Conservation (phyloP, 2,329 filamentous ascomycete genomes). For the Alternaria sp. region DNA sequence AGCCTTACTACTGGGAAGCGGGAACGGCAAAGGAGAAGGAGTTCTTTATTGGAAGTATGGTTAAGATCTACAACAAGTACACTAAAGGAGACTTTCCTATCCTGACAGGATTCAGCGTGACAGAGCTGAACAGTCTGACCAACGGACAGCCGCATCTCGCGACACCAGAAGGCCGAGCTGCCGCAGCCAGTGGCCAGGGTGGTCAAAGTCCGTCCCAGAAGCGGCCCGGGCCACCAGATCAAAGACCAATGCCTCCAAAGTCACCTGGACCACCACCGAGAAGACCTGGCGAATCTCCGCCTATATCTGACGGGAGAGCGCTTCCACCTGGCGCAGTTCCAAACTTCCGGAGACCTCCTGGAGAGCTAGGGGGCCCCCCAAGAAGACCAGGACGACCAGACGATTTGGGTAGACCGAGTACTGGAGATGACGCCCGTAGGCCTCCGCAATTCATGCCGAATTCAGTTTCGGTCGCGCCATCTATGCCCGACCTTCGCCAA, state of each 20-base stretch:
- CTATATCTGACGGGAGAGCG: slow-evolving; percentile 16
- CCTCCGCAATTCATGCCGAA: slow-evolving; percentile 30
- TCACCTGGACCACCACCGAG: slow-evolving; percentile 29
- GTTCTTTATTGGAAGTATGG: slow-evolving; percentile 94
- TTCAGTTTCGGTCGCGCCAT: slow-evolving; percentile 29
- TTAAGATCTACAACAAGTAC: slow-evolving; percentile 97
- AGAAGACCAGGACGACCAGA: slow-evolving; percentile 30
- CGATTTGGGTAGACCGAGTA: slow-evolving; percentile 34
- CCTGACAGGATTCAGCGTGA: slow-evolving; percentile 80
- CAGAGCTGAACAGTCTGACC: slow-evolving; percentile 77
- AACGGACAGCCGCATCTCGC: slow-evolving; percentile 54
- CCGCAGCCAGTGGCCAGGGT: slow-evolving; percentile 11
- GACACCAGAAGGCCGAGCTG: slow-evolving; percentile 35
- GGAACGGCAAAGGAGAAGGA: slow-evolving; percentile 95
- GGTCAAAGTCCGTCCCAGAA: slow-evolving; percentile 17
- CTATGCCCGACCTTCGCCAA: slow-evolving; percentile 37
- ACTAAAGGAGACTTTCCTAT: slow-evolving; percentile 73
- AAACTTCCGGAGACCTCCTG: slow-evolving; percentile 32
- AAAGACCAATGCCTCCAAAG: slow-evolving; percentile 28
- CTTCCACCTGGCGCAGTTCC: slow-evolving; percentile 20
- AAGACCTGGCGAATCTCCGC: slow-evolving; percentile 26
- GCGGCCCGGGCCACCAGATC: slow-evolving; percentile 25
- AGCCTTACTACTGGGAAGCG: slow-evolving; percentile 97
- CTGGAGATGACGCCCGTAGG: slow-evolving; percentile 39
- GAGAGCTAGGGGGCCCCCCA: slow-evolving; percentile 26